A percentile compares a stretch with the other conserved stretches of the same genome.
These are phyloP conservation scores for Aspergillus conjunctus DNA, from an alignment of 495 filamentous ascomycete species.

Conservation along the genomic window DNA sequence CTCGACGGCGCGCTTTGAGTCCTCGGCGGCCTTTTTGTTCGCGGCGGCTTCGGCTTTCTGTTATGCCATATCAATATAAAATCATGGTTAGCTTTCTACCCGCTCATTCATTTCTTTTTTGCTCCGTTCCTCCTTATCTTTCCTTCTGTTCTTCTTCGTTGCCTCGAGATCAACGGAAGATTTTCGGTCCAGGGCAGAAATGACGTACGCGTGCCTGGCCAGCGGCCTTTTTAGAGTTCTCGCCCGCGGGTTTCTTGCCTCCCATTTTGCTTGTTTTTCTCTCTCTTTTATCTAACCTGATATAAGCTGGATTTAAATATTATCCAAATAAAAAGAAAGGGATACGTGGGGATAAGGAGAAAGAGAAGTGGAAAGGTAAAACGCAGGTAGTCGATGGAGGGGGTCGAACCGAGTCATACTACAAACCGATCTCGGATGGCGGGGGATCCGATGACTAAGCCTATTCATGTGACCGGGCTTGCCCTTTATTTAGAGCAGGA, in stretches of 20 bases:
- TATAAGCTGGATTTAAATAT: neutral
- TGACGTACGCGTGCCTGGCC: constrained; percentile 71
- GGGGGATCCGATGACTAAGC: no score
- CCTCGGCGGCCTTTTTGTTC: constrained; percentile 69
- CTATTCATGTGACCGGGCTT: no score
- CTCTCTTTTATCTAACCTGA: neutral
- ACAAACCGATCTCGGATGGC: no score
- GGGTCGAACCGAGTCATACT: no score
- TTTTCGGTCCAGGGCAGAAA: neutral
- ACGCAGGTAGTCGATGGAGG: no score
- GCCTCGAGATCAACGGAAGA: no score
- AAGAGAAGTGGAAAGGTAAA: no score
- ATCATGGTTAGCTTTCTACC: neutral
- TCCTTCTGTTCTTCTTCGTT: no score
- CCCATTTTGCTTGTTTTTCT: constrained; percentile 31
- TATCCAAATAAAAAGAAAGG: neutral
- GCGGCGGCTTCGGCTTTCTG: constrained; percentile 89
- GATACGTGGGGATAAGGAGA: neutral
- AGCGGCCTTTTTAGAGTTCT: constrained; percentile 85
- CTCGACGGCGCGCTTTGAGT: constrained; percentile 63
- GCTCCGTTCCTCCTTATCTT: no score
- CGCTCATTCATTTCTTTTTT: constrained; percentile 12
- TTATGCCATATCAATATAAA: neutral
- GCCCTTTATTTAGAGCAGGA: no score
- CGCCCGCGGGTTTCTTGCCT: constrained; percentile 66